Base-by-base conservation (phyloP, 176 grass and related monocot species). In the Tillandsia fasciculata region DNA sequence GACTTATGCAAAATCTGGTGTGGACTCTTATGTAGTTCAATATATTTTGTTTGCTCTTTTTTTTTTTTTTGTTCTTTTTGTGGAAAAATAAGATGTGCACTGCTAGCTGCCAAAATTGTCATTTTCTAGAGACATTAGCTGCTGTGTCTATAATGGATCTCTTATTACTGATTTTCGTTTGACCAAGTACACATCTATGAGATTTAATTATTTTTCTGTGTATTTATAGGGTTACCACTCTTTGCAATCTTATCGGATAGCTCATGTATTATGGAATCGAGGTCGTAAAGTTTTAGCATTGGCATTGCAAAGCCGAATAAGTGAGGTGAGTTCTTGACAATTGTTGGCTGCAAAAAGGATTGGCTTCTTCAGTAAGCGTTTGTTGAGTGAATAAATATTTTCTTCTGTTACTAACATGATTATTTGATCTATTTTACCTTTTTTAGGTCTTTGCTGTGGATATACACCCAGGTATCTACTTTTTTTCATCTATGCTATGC, bases 251-350 rank as follows among this genome's bases (percentile, higher is more conserved):
- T 99, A 99, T 78, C 83, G 90, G 73, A 99, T 99, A 84, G 84
- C 87, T 28, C 87, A 99, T 86, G 82, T 78, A 18, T 84, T 99
- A 83, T 99, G 94, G 94, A 99, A 93, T 73, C 87, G 77, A 83
- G 94, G 94, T 4, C 94, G 89, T 75, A 87, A 74, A 74, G 87
- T 99, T 76, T 63, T 99, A 64, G 94, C 94, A 1, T 82, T 93
- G 80, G 94, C 94, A 79, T 82, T 99, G 80, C 94, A 99, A 77
- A 99, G 94, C 66, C 84, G 94, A 72, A 93, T 99, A 65, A 99
- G 87, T 50, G 94, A 99, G 94, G 93, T 97, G 68, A 86, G 65
- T 57, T 59, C 49, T 61, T 51, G 48, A 73, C 58, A 76, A 54
- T 87, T 64, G 20, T 79, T 49, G 11, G 15, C 52, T 61, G 15